phyloP scores from a whole-genome alignment of 176 grass and related monocot species.

The Pontederia crassipes region DNA sequence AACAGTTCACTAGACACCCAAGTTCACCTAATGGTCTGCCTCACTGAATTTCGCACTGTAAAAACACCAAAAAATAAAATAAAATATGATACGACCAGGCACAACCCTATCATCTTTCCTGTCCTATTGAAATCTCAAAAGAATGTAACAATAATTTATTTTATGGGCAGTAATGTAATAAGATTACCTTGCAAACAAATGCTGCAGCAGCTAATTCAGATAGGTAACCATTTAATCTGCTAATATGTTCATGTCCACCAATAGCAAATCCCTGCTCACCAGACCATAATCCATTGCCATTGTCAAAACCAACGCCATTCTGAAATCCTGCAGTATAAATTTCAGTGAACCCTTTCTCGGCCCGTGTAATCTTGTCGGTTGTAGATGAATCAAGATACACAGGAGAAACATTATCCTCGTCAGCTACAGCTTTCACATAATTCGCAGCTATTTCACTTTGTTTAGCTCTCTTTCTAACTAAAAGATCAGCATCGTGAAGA shows the following conservation, averaged over 20 bases:
- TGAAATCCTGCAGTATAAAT: conserved; percentile 31
- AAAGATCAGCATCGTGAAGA: conserved; percentile 34
- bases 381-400: neutral
- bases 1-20: no score
- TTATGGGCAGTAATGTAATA: neutral
- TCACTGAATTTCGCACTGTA: no score
- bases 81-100: no score
- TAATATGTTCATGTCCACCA: conserved; percentile 35
- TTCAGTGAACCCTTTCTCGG: conserved; percentile 8
- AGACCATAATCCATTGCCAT: conserved; percentile 42
- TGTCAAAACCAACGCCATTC: conserved; percentile 51
- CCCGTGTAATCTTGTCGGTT: neutral
- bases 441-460: conserved; percentile 42
- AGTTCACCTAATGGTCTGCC: no score
- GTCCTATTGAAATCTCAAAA: neutral
- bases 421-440: conserved; percentile 28
- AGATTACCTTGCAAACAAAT: conserved; percentile 45
- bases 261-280: conserved; percentile 44
- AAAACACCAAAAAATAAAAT: no score
- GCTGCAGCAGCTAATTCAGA: conserved; percentile 41
- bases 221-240: conserved; percentile 43
- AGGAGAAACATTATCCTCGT: conserved; percentile 12
- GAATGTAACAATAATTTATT: neutral
- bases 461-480: conserved; percentile 38
- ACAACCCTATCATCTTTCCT: neutral